Percentiles rank a stretch among this genome's conserved stretches.
These are phyloP conservation scores for Aspergillus glaucus DNA, from an alignment of 2,329 filamentous ascomycete species.

Conservation along the genomic window DNA sequence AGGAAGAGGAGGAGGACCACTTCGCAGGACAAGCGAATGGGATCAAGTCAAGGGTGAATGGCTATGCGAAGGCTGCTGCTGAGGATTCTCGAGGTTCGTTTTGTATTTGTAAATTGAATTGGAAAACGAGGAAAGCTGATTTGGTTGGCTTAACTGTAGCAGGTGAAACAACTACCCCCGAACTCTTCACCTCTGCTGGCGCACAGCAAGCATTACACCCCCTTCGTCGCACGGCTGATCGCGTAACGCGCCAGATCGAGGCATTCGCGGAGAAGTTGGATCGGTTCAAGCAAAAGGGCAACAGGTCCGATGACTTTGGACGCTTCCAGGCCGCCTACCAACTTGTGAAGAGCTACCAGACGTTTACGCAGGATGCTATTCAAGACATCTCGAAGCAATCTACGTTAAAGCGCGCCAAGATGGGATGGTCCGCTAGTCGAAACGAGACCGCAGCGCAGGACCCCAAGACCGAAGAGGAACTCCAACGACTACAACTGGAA, in stretches of 20 bases:
- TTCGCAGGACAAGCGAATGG: conserved; percentile 22
- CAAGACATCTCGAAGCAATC: conserved; percentile 38
- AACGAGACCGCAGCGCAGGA: conserved; percentile 13
- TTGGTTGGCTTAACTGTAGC: background rate
- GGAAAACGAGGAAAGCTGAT: conserved; percentile 7
- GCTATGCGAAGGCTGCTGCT: conserved; percentile 2
- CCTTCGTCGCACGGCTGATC: conserved; percentile 59
- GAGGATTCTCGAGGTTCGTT: conserved; percentile 9
- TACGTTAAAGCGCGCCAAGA: conserved; percentile 34
- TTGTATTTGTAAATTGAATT: background rate
- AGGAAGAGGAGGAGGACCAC: conserved; percentile 18
- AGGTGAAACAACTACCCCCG: conserved; percentile 18
- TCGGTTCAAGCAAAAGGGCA: conserved; percentile 56
- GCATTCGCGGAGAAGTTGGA: conserved; percentile 79
- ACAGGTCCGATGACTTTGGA: conserved; percentile 46
- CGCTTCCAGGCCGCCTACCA: conserved; percentile 60
- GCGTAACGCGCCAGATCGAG: conserved; percentile 75
- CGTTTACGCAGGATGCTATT: conserved; percentile 48
- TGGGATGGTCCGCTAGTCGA: conserved; percentile 22
- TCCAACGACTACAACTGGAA: conserved; percentile 68
- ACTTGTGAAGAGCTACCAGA: conserved; percentile 59
- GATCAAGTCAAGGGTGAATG: conserved; percentile 14
- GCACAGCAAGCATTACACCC: conserved; percentile 51
- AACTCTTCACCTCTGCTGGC: conserved; percentile 41
- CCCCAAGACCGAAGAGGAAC: conserved; percentile 24